Evolutionary conservation across 2,329 filamentous ascomycete species (phyloP).

Genomic region (Fusarium hostae): DNA sequence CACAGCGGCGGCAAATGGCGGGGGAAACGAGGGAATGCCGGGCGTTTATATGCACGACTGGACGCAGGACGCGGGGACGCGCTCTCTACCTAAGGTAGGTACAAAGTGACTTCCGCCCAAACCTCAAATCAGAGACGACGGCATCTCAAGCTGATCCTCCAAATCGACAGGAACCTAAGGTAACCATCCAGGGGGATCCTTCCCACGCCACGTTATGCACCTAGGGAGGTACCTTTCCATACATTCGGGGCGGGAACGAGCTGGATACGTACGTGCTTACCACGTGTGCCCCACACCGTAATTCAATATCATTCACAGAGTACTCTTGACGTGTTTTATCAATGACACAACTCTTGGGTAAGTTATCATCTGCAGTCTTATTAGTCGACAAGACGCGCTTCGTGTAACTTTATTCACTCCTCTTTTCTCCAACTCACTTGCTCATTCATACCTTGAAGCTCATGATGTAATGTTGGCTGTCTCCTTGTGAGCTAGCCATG

Average conservation of each 20-base stretch:
- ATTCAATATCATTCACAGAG: slow-evolving; percentile 9
- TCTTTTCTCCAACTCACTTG: slow-evolving; percentile 9
- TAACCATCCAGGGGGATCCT: slow-evolving; percentile 10
- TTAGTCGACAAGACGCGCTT: neutral
- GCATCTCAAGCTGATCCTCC: slow-evolving; percentile 33
- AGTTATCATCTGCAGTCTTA: neutral
- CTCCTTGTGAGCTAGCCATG: neutral
- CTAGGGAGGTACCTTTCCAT: neutral
- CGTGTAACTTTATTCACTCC: neutral
- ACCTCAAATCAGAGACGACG: slow-evolving; percentile 32
- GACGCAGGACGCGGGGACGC: slow-evolving; percentile 34
- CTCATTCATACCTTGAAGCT: neutral
- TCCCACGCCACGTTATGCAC: neutral
- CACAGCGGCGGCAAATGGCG: slow-evolving; percentile 39
- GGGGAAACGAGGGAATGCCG: slow-evolving; percentile 52
- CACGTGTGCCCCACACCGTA: slow-evolving; percentile 26
- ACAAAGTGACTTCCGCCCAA: slow-evolving; percentile 21
- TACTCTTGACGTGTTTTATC: slow-evolving; percentile 16
- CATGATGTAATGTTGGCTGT: neutral
- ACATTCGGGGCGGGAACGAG: slow-evolving; percentile 19
- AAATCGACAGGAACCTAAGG: slow-evolving; percentile 3
- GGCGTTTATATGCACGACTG: slow-evolving; percentile 61
- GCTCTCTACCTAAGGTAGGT: neutral
- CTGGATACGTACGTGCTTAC: slow-evolving; percentile 18
- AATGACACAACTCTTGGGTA: neutral